These are phyloP conservation scores for Triticum turgidum DNA, from an alignment of 176 grass and related monocot species.

Conservation along the genomic window DNA sequence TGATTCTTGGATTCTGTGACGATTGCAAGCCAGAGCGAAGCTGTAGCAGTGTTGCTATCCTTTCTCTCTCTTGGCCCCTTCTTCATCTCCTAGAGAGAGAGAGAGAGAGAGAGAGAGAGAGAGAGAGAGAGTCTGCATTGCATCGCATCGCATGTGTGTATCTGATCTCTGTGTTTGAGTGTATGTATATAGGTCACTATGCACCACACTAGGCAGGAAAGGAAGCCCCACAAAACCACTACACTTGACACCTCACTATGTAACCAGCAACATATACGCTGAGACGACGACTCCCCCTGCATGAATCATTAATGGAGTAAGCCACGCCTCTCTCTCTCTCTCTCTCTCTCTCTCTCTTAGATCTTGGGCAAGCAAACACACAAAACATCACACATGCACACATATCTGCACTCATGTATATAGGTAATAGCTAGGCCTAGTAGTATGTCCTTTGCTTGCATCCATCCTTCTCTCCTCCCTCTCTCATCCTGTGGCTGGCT, in stretches of 20 bases:
- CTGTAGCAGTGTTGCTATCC: conserved; percentile 48
- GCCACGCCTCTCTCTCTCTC: not conserved
- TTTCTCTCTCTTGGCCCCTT: conserved; percentile 12
- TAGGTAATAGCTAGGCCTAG: conserved; percentile 35
- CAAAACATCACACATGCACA: conserved; percentile 42
- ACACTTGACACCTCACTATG: conserved; percentile 48
- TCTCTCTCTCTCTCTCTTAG: not conserved
- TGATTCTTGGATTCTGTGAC: conserved; percentile 69
- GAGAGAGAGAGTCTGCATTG: conserved; percentile 23
- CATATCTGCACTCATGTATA: conserved; percentile 22
- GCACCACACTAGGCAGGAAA: conserved; percentile 23
- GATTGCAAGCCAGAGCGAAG: conserved; percentile 56
- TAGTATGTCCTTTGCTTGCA: conserved; percentile 34
- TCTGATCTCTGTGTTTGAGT: conserved; percentile 24
- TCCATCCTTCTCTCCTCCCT: conserved; percentile 11
- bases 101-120: conserved; percentile 41
- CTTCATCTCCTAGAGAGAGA: conserved; percentile 16
- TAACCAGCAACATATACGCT: conserved; percentile 41
- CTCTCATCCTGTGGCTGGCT: conserved; percentile 38
- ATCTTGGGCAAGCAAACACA: conserved; percentile 31
- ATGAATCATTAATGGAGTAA: conserved; percentile 48
- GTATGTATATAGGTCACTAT: conserved; percentile 14
- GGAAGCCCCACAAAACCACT: conserved; percentile 41
- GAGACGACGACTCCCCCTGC: conserved; percentile 23
- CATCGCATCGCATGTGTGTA: conserved; percentile 12